Conservation (phyloP, 2,329 filamentous ascomycete species). For the Trichoderma sp. region DNA sequence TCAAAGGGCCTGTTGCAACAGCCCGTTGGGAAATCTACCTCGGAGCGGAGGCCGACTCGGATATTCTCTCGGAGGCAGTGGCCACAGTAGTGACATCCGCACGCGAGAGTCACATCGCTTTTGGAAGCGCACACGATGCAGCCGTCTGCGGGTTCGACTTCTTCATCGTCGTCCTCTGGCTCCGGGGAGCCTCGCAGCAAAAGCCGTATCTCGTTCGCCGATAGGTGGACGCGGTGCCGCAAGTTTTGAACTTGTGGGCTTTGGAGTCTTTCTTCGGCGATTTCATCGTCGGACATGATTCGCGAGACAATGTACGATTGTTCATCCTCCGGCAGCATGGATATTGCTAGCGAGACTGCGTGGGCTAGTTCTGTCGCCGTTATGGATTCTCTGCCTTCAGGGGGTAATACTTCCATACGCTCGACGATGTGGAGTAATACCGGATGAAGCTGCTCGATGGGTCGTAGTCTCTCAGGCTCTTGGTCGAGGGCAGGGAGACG, state of each 20-base stretch:
- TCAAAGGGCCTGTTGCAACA: constrained; percentile 27
- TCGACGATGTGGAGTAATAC: constrained; percentile 27
- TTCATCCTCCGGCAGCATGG: constrained; percentile 25
- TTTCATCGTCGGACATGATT: constrained; percentile 30
- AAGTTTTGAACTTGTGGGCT: constrained; percentile 24
- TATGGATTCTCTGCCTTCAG: not conserved
- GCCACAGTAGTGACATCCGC: constrained; percentile 28
- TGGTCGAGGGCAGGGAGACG: not conserved
- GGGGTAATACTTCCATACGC: constrained; percentile 16
- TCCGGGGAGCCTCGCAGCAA: not conserved
- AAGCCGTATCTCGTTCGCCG: not conserved
- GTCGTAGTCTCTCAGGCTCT: not conserved
- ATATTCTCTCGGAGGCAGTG: constrained; percentile 27
- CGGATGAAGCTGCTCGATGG: constrained; percentile 26
- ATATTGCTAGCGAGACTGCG: constrained; percentile 26
- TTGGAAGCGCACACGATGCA: constrained; percentile 27
- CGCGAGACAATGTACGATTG: constrained; percentile 27
- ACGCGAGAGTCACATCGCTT: constrained; percentile 18
- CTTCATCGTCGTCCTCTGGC: not conserved
- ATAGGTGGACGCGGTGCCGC: not conserved
- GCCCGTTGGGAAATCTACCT: constrained; percentile 28
- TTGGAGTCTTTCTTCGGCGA: constrained; percentile 23
- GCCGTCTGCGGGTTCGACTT: not conserved
- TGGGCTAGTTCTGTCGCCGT: constrained; percentile 25
- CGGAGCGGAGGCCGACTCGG: constrained; percentile 26